Evolutionary conservation across 169 alveolate genomes (phyloP).

Genomic region (Plasmodium fragile): DNA sequence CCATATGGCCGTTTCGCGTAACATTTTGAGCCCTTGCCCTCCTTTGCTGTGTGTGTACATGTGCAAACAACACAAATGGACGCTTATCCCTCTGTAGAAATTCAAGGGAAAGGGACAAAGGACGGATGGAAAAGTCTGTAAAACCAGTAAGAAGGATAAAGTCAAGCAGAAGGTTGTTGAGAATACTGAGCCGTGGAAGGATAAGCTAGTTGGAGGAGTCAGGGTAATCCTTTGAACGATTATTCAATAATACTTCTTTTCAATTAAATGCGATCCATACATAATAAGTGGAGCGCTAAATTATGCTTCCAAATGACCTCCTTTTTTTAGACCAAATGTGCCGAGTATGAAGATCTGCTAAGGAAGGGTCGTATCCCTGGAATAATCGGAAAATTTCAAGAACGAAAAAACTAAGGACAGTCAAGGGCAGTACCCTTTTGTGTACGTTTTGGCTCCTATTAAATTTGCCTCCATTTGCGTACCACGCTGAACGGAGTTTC

Average conservation of each 20-base stretch:
- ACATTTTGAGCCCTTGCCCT: neutral
- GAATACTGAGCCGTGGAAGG: slow-evolving; percentile 82
- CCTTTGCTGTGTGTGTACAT: neutral
- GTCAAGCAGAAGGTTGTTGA: slow-evolving; percentile 46
- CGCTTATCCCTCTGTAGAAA: slow-evolving; percentile 11
- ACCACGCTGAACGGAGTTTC: neutral
- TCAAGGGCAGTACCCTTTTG: neutral
- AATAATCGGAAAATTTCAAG: slow-evolving; percentile 76
- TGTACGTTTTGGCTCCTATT: neutral
- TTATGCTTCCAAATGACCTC: neutral
- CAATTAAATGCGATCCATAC: neutral
- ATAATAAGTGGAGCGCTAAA: neutral
- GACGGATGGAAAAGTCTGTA: slow-evolving; percentile 71
- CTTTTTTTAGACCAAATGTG: slow-evolving; percentile 79
- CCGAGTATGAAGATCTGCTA: slow-evolving; percentile 84
- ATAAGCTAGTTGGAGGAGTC: slow-evolving; percentile 82
- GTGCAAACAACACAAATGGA: slow-evolving; percentile 1
- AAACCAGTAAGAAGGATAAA: slow-evolving; percentile 51
- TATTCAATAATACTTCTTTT: neutral
- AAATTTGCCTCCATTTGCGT: neutral
- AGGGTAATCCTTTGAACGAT: slow-evolving; percentile 71
- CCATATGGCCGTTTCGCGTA: neutral
- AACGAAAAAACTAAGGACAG: slow-evolving; percentile 29
- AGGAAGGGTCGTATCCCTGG: slow-evolving; percentile 85
- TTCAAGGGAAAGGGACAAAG: slow-evolving; percentile 77